A percentile compares a stretch with the other conserved stretches of the same genome.
These are phyloP conservation scores for Arachis stenosperma DNA, from an alignment of 306 rosid species.

Conservation along the genomic window DNA sequence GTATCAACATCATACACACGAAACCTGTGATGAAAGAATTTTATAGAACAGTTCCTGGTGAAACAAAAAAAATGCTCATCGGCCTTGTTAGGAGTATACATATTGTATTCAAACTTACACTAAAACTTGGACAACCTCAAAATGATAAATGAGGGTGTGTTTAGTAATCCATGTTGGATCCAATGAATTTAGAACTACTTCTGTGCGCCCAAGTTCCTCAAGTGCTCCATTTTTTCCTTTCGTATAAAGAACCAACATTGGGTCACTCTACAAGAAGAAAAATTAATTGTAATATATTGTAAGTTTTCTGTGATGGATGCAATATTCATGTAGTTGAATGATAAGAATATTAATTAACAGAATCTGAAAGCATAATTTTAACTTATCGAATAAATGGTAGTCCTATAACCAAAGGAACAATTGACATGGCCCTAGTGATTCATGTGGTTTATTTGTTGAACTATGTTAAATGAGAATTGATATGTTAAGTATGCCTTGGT, in stretches of 20 bases:
- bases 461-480: conserved; percentile 16
- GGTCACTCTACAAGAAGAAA: conserved; percentile 64
- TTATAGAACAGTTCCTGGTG: conserved; percentile 14
- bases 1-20: conserved; percentile 71
- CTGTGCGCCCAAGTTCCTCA: conserved; percentile 75
- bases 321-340: conserved; percentile 26
- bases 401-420: conserved; percentile 2
- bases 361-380: conserved; percentile 7
- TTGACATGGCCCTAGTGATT: conserved; percentile 6
- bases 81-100: conserved; percentile 31
- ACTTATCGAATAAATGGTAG: not conserved
- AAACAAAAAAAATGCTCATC: conserved; percentile 26
- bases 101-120: conserved; percentile 63
- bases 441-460: conserved; percentile 21
- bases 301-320: conserved; percentile 26
- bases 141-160: conserved; percentile 62
- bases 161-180: conserved; percentile 73
- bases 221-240: conserved; percentile 74
- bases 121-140: conserved; percentile 72
- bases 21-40: conserved; percentile 59
- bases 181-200: conserved; percentile 69
- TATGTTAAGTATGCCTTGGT: not conserved
- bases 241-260: conserved; percentile 64
- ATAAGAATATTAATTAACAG: conserved; percentile 4
- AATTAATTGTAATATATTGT: conserved; percentile 20